phyloP scores from a whole-genome alignment of 169 alveolate species.

The Sarcocystis neurona region DNA sequence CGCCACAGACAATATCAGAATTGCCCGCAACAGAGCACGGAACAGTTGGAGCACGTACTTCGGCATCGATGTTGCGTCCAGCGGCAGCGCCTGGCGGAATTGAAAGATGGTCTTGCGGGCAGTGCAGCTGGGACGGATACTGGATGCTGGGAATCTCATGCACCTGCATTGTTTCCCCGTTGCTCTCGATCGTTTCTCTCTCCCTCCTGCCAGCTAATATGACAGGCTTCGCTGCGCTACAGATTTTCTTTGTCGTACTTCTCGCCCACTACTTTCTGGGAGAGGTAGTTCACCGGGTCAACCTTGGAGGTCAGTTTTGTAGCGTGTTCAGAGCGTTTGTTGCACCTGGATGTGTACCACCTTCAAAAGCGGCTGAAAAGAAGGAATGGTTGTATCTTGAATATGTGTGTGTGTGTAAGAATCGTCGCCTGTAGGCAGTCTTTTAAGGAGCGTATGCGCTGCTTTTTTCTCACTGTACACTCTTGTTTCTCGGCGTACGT shows the following conservation, averaged over 20 bases:
- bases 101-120: no score
- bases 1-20: neutral
- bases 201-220: slow-evolving; percentile 26
- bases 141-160: slow-evolving; percentile 12
- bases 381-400: no score
- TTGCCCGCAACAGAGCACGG: neutral
- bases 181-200: slow-evolving; percentile 13
- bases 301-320: neutral
- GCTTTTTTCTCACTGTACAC: no score
- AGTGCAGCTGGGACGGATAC: neutral
- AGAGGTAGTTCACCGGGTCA: slow-evolving; percentile 20
- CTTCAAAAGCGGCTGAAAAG: no score
- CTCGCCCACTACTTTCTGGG: slow-evolving; percentile 11
- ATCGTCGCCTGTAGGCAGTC: no score
- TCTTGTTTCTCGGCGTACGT: no score
- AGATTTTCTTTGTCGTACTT: slow-evolving; percentile 17
- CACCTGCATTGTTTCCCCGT: slow-evolving; percentile 19
- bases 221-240: slow-evolving; percentile 32
- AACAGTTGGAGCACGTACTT: neutral
- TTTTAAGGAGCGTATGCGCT: no score
- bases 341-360: no score
- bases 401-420: no score
- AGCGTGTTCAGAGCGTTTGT: no score
- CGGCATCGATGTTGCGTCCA: neutral
- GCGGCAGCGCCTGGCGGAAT: slow-evolving; percentile 22